Conservation (phyloP, 768 basidiomycete species). For the Saitozyma sp. region DNA sequence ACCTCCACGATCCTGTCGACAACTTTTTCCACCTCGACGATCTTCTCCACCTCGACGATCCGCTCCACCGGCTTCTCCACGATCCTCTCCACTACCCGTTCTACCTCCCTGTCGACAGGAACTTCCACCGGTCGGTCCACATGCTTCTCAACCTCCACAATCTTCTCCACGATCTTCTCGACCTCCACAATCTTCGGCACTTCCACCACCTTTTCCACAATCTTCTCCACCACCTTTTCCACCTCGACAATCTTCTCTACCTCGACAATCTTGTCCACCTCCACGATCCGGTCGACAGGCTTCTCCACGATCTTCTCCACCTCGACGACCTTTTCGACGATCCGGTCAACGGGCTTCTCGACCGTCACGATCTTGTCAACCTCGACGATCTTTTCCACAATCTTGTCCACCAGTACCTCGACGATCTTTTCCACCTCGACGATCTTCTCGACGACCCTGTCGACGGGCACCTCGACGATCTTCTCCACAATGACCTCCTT, state of each 20-base stretch:
- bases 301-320: slow-evolving; percentile 45
- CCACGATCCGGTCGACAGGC: slow-evolving; percentile 39
- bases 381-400: slow-evolving; percentile 27
- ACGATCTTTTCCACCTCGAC: slow-evolving; percentile 45
- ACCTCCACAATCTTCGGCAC: slow-evolving; percentile 43
- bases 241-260: slow-evolving; percentile 49
- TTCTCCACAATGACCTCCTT: slow-evolving; percentile 42
- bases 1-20: slow-evolving; percentile 41
- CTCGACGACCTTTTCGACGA: slow-evolving; percentile 37
- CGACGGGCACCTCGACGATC: slow-evolving; percentile 38
- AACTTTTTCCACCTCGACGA: slow-evolving; percentile 37
- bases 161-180: slow-evolving; percentile 35
- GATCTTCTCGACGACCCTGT: slow-evolving; percentile 41
- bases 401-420: slow-evolving; percentile 28
- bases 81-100: slow-evolving; percentile 31
- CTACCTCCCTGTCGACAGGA: slow-evolving; percentile 30
- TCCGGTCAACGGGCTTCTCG: slow-evolving; percentile 41
- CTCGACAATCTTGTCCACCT: slow-evolving; percentile 48
- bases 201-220: slow-evolving; percentile 30
- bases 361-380: slow-evolving; percentile 42
- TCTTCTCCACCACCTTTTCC: slow-evolving; percentile 34
- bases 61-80: slow-evolving; percentile 46
- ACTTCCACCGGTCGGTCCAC: slow-evolving; percentile 43
- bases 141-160: slow-evolving; percentile 27
- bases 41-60: slow-evolving; percentile 40